Base-by-base conservation (phyloP, 768 basidiomycete species). In the Lactarius deliciosus region DNA sequence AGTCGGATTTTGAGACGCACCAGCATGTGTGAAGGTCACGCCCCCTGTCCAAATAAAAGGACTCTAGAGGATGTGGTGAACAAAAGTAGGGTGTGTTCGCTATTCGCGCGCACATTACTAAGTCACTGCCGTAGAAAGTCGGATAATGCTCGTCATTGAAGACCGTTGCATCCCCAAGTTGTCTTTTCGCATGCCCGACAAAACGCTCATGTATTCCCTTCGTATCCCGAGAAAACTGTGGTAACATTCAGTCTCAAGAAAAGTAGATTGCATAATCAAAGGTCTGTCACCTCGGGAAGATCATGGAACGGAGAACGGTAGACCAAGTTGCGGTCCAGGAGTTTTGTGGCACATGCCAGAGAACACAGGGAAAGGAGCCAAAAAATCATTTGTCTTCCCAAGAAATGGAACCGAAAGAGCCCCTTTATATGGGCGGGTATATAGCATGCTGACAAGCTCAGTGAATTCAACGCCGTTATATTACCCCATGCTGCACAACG, bases 91-190 rank as follows among this genome's bases (percentile, higher is more conserved):
- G 10, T 47, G 22, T 28, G 34, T 56, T n/a, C 50, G 22, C 54
- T 43, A 28, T 32, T 13, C 16, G 18, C 32, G 38, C 75, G 71
- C 62, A 83, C 83, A 71, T 82, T 83, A 65, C 79, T 79, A 71
- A 81, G 61, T 84, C 81, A 16, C 75, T 75, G 5, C 81, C 81
- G 59, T 81, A 82, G 70, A 82, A 85, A 10, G 81, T 80, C 1
- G 80, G 79, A 71, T 84, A 84, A 63, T 80, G 79, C n/a, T 79
- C 76, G 70, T 84, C 82, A n/a, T 71, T 73, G 70, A 83, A 83
- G n/a, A 70, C 68, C 32, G 71, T 68, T 1, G 79, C 77, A 59
- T 77, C 76, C 5, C 72, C 75, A 5, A 72, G 73, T 65, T 82
- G 80, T 40, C 81, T 73, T 45, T 77, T 76, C 34, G 70, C 68